phyloP scores from a whole-genome alignment of 176 grass and related monocot genomes.

The Musa troglodytarum region DNA sequence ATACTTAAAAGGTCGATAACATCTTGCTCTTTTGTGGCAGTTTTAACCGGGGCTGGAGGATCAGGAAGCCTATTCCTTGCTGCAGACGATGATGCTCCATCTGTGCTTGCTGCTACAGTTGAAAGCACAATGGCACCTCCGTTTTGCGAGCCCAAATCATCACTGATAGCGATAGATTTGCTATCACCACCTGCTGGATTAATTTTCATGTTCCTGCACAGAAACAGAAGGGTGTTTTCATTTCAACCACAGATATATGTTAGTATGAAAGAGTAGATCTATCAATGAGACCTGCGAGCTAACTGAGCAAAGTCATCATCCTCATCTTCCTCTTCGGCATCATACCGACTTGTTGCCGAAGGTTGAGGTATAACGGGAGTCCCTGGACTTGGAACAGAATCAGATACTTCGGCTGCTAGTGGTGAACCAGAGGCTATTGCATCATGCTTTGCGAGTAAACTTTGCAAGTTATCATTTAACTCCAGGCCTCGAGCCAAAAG shows the following conservation, averaged over 20 bases:
- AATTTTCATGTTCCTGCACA: conserved; percentile 51
- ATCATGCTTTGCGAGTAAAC: conserved; percentile 62
- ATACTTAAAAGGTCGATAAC: conserved; percentile 56
- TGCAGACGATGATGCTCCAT: conserved; percentile 26
- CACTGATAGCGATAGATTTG: conserved; percentile 2
- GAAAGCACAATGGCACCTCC: conserved; percentile 9
- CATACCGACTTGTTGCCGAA: conserved; percentile 16
- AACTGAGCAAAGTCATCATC: conserved; percentile 70
- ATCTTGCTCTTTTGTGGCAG: conserved; percentile 46
- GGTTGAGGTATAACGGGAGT: neutral
- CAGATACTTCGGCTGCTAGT: conserved; percentile 29
- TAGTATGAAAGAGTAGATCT: neutral
- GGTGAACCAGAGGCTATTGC: conserved; percentile 55
- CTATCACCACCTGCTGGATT: conserved; percentile 16
- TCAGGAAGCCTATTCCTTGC: conserved; percentile 36
- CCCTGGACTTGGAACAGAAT: neutral
- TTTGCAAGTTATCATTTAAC: conserved; percentile 71
- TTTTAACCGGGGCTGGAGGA: conserved; percentile 35
- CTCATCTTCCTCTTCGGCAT: conserved; percentile 41
- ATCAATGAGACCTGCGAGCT: conserved; percentile 46
- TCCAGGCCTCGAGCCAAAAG: conserved; percentile 61
- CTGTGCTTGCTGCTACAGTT: conserved; percentile 6
- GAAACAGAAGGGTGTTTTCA: conserved; percentile 11
- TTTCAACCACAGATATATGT: conserved; percentile 1
- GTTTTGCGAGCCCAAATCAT: conserved; percentile 5